These are phyloP conservation scores for Lipomyces spencermartinsiae DNA, from an alignment of 805 yeast species.

Conservation along the genomic window DNA sequence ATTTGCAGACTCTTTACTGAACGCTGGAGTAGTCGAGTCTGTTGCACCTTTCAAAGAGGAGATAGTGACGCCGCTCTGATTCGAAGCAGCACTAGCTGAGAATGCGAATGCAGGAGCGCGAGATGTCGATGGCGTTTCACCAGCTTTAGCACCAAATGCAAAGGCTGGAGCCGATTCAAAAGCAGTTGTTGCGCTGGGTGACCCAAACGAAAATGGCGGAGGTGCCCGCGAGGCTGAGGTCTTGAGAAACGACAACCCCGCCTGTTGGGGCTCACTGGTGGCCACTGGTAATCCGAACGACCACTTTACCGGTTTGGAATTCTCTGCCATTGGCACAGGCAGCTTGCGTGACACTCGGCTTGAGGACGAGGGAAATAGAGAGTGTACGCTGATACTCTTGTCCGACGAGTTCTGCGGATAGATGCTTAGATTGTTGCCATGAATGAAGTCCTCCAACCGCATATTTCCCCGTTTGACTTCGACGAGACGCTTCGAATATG, in stretches of 20 bases:
- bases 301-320: neutral
- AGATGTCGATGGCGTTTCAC: neutral
- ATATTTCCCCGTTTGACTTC: constrained; percentile 49
- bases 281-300: constrained; percentile 12
- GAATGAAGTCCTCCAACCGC: constrained; percentile 49
- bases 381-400: constrained; percentile 14
- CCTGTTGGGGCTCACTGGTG: neutral
- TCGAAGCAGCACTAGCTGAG: neutral
- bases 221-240: neutral
- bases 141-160: neutral
- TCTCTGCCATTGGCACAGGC: neutral
- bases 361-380: constrained; percentile 19
- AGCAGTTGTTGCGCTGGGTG: neutral
- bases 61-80: neutral
- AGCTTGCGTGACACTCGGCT: neutral
- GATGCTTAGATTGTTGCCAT: constrained; percentile 45
- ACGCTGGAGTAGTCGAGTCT: neutral
- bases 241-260: neutral
- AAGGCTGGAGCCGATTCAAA: neutral
- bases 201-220: constrained; percentile 11
- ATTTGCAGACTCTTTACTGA: neutral
- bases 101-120: neutral
- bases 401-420: constrained; percentile 24
- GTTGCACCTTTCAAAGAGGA: neutral
- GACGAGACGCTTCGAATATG: constrained; percentile 51